Conservation (phyloP, 2,329 filamentous ascomycete species). For the Helicocarpus griseus region DNA sequence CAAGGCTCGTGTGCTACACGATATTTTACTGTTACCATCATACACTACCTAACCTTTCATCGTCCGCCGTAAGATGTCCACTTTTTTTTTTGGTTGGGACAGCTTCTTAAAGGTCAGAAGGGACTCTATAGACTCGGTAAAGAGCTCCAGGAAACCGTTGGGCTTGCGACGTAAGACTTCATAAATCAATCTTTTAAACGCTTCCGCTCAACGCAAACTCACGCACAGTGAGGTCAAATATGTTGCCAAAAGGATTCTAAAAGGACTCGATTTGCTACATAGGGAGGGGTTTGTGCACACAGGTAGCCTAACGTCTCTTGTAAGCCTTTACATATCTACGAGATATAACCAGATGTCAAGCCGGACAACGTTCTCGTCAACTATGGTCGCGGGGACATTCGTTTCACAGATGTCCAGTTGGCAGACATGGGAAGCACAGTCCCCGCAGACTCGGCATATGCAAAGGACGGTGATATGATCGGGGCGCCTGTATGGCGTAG, state of each 20-base stretch:
- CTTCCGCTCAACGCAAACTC: constrained; percentile 12
- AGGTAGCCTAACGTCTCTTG: constrained; percentile 7
- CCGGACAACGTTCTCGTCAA: constrained; percentile 17
- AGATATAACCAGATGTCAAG: constrained; percentile 15
- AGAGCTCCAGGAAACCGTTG: constrained; percentile 13
- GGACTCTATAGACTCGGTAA: constrained; percentile 11
- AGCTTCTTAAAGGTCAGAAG: constrained; percentile 8
- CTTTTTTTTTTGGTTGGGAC: too few relatives aligned
- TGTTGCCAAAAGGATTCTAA: constrained; percentile 10
- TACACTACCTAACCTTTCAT: too few relatives aligned
- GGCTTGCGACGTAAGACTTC: constrained; percentile 15
- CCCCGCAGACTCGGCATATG: constrained; percentile 10
- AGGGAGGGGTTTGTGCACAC: constrained; percentile 15
- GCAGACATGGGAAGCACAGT: constrained; percentile 16
- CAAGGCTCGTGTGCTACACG: too few relatives aligned
- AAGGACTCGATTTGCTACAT: constrained; percentile 12
- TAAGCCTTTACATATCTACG: constrained; percentile 1
- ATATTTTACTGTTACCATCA: too few relatives aligned
- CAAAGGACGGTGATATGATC: constrained; percentile 12
- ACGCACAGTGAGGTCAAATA: constrained; percentile 15
- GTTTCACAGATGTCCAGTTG: constrained; percentile 17
- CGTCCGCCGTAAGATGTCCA: too few relatives aligned
- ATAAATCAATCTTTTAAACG: constrained; percentile 13
- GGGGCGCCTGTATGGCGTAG: constrained; percentile 16
- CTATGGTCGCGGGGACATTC: constrained; percentile 8